Evolutionary conservation across 192 early-diverging fungal genomes (phyloP), one percentile per base, ranked within the genome.

Genomic region (Gaertneriomyces semiglobifer): DNA sequence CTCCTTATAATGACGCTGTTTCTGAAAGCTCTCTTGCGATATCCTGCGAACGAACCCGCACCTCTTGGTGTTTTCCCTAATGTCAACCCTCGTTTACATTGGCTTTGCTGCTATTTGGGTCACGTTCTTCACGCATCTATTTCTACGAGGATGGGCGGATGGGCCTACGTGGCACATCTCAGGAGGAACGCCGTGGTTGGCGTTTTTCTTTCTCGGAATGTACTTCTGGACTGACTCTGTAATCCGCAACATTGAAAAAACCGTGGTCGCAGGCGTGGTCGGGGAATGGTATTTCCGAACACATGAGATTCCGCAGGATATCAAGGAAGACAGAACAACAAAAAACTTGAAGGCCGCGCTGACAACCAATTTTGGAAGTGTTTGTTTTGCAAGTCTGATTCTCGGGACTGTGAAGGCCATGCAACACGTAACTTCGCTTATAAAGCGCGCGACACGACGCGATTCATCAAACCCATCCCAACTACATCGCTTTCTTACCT

Each of bases 211-310:
- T 65, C 65, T 89, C 1, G 78, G 89, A 50, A 80, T 92, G 19
- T 89, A 90, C 63, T 80, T 92, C 67, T 92, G 90, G 90, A 88
- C 87, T 8, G 77, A 85, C 1, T 81, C 85, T 6, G 72, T 90
- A 1, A 66, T 92, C n/a, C 76, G 83, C 38, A 88, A 88, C 58
- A 70, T 90, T 14, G 88, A 90, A 72, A 88, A 85, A 70, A 80
- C 85, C 16, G 81, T 81, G 6, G 73, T 92, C 53, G 76, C 88
- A 7, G 84, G 85, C 7, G 84, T 89, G 7, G 88, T 89, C 9
- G 88, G 88, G 4, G 79, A 91, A 72, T 92, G 90, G 90, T 92
- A 90, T 68, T 92, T 92, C 58, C 81, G 88, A 58, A 71, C 82
- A 78, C 81, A 71, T 59, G 69, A 8, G 40, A 8, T 7, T 10